Evolutionary conservation across 768 basidiomycete species (phyloP), one percentile per base, ranked within the genome.

Genomic region (Lentinula raphanica): DNA sequence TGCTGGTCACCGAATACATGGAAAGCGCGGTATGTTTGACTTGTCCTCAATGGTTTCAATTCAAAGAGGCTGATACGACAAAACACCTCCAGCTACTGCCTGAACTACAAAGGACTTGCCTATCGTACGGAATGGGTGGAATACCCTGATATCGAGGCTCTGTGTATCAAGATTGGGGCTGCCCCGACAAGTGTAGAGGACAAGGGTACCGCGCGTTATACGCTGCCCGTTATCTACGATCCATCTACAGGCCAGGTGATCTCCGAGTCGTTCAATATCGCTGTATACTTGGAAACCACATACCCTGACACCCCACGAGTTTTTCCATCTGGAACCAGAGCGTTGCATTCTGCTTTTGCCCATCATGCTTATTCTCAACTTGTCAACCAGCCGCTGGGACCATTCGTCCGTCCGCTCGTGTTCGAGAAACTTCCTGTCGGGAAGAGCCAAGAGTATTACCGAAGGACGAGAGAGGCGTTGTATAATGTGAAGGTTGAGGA

Each of bases 1-100:
- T 68, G 72, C 7, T 80, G 76, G 73, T 76, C 77, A 4, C 74
- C 77, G 7, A 81, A 79, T 58, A 74, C 76, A 32, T 78, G 74
- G 75, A 79, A 77, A 64, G 66, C 68, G 12, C 63, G 80, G 80
- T 76, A 15, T 11, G 51, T 39, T 23, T n/a, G 21, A 40, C 50
- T 68, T 28, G 11, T 32, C 9, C 40, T n/a, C 17, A 15, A 21
- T 3, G 31, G n/a, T 28, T 15, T n/a, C n/a, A n/a, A 46, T 12
- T 9, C 11, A 7, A 27, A 27, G 19, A 17, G 27, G 36, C 28
- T 15, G 29, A n/a, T 13, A 23, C 36, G 27, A 39, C 15, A 15
- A 5, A 38, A 27, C 19, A 36, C 17, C 32, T 35, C 19, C n/a
- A 69, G 68, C 27, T 66, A 60, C 35, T 59, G 58, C 29, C 60